Conservation (phyloP, 108 stramenopile genomes). For the Hondaea fermentalgiana region DNA sequence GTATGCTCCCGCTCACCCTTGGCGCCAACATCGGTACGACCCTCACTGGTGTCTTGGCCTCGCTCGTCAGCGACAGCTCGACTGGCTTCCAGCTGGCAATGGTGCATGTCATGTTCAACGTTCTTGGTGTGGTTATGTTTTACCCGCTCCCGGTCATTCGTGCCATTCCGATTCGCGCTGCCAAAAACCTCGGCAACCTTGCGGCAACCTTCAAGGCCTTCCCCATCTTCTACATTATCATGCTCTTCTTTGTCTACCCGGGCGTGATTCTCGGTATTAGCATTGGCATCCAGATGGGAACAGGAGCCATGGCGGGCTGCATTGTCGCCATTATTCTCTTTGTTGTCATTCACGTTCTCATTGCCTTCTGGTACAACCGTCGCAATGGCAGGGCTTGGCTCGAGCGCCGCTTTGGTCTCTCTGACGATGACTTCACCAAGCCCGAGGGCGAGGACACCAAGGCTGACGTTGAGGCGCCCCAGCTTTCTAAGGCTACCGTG, state of each 20-base stretch:
- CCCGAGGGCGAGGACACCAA: slow-evolving; percentile 52
- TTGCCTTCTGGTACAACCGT: slow-evolving; percentile 40
- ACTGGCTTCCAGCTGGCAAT: slow-evolving; percentile 63
- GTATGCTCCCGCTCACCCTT: slow-evolving; percentile 71
- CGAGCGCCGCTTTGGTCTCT: slow-evolving; percentile 33
- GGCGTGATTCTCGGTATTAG: slow-evolving; percentile 54
- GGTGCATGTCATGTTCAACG: slow-evolving; percentile 71
- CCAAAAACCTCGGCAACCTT: slow-evolving; percentile 52
- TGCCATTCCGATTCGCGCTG: slow-evolving; percentile 50
- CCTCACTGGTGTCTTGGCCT: slow-evolving; percentile 60
- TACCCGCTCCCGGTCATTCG: slow-evolving; percentile 74
- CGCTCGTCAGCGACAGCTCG: slow-evolving; percentile 54
- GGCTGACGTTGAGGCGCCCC: slow-evolving; percentile 32
- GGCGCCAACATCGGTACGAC: slow-evolving; percentile 81
- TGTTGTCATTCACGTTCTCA: slow-evolving; percentile 28
- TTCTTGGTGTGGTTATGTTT: slow-evolving; percentile 65
- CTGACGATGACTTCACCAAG: slow-evolving; percentile 36
- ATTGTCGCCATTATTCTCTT: slow-evolving; percentile 51
- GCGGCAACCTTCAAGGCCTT: slow-evolving; percentile 54
- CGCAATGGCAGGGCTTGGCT: slow-evolving; percentile 50
- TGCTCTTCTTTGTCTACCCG: slow-evolving; percentile 58
- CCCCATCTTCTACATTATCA: slow-evolving; percentile 60
- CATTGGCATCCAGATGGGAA: slow-evolving; percentile 45
- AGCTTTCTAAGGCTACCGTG: slow-evolving; percentile 46
- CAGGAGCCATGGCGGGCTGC: slow-evolving; percentile 56